A percentile compares a stretch with the other conserved stretches of the same genome.
These are phyloP conservation scores for Hanseniaspora mollemarum DNA, from an alignment of 805 yeast genomes.

Conservation along the genomic window DNA sequence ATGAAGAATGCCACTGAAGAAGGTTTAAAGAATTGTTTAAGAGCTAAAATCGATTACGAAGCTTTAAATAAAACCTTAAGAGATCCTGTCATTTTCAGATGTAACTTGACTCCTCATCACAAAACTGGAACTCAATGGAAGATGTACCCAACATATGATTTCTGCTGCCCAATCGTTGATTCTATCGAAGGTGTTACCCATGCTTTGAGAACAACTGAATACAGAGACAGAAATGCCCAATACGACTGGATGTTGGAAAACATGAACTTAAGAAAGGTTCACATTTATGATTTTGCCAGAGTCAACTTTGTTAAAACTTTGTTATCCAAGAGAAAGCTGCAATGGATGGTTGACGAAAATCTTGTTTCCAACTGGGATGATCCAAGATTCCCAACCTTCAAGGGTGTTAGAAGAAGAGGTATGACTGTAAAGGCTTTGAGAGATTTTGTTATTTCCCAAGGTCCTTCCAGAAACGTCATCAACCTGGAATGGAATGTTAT, in stretches of 20 bases:
- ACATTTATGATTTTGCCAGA: slow-evolving; percentile 96
- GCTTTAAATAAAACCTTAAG: slow-evolving; percentile 89
- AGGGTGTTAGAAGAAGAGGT: slow-evolving; percentile 99
- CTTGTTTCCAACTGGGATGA: slow-evolving; percentile 94
- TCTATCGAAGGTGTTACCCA: slow-evolving; percentile 95
- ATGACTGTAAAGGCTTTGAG: slow-evolving; percentile 97
- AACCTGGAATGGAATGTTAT: slow-evolving; percentile 95
- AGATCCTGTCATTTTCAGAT: slow-evolving; percentile 96
- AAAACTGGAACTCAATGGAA: slow-evolving; percentile 91
- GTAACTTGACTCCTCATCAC: slow-evolving; percentile 95
- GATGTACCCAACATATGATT: slow-evolving; percentile 95
- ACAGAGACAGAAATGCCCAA: slow-evolving; percentile 97
- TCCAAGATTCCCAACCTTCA: slow-evolving; percentile 98
- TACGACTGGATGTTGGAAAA: slow-evolving; percentile 91
- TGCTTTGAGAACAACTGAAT: slow-evolving; percentile 94
- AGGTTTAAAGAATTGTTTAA: slow-evolving; percentile 82
- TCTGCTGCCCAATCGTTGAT: slow-evolving; percentile 96
- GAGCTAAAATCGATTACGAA: slow-evolving; percentile 91
- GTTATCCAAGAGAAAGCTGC: slow-evolving; percentile 91
- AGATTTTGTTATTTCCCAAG: slow-evolving; percentile 87
- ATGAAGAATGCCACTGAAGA: slow-evolving; percentile 91
- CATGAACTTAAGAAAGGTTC: slow-evolving; percentile 75
- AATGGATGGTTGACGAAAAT: slow-evolving; percentile 94
- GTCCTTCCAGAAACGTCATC: slow-evolving; percentile 94
- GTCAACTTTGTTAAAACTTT: slow-evolving; percentile 93